These are phyloP conservation scores for Talaromyces sp. DNA, from an alignment of 2,329 filamentous ascomycete species.

Conservation along the genomic window DNA sequence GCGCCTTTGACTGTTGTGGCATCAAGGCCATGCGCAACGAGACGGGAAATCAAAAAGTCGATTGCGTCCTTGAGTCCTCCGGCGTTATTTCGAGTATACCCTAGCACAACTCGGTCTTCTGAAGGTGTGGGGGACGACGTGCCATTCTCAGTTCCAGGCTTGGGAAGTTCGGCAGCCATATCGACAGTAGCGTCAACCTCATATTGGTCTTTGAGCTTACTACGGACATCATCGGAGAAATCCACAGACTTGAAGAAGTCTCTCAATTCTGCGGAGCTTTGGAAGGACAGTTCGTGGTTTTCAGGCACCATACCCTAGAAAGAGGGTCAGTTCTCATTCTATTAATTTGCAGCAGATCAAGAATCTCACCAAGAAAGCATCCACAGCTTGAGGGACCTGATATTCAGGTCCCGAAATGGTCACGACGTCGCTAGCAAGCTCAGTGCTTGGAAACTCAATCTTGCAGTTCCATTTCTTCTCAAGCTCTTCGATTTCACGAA, in stretches of 20 bases:
- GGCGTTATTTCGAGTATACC: conserved; percentile 94
- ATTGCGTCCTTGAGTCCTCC: conserved; percentile 94
- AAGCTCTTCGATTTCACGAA: conserved; percentile 85
- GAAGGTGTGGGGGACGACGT: conserved; percentile 45
- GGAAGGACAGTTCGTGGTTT: conserved; percentile 85
- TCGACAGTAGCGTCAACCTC: conserved; percentile 82
- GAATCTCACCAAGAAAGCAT: conserved; percentile 75
- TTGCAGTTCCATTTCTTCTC: conserved; percentile 99
- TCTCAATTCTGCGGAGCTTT: conserved; percentile 70
- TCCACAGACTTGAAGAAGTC: conserved; percentile 79
- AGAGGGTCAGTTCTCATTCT: conserved; percentile 24
- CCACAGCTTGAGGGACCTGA: conserved; percentile 94
- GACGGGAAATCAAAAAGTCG: conserved; percentile 82
- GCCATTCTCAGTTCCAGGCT: conserved; percentile 37
- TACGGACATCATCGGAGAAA: conserved; percentile 75
- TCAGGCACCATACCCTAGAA: conserved; percentile 90
- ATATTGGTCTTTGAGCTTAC: conserved; percentile 85
- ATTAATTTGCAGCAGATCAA: neutral
- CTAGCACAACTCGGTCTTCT: conserved; percentile 63
- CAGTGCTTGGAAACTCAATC: conserved; percentile 95
- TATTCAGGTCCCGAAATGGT: conserved; percentile 96
- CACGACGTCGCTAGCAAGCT: conserved; percentile 94
- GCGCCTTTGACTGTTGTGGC: conserved; percentile 82
- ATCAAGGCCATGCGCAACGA: conserved; percentile 88
- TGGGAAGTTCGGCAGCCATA: conserved; percentile 37